Base-by-base conservation (phyloP, 768 basidiomycete species). In the Serendipita sp. region DNA sequence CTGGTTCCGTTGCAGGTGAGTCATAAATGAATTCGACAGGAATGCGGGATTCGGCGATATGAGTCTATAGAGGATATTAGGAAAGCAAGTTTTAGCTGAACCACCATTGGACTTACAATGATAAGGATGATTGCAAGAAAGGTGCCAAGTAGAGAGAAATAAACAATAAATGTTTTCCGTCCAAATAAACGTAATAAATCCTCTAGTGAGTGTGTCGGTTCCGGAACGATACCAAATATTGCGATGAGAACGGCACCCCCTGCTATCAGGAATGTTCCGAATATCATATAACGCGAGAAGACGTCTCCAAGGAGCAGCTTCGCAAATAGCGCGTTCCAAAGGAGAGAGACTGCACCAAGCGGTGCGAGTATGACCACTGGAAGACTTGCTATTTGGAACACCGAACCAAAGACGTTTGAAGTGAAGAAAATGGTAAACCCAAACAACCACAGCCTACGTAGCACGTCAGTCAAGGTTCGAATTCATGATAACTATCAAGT, bases 341-440 rank as follows among this genome's bases (percentile, higher is more conserved):
- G 81, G 34, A 97, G 81, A 2, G 89, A 92, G 35, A 94, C 88
- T 0, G 92, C 93, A 10, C 93, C 93, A 3, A 97, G 80, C 0
- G 93, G 93, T 0, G 92, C 93, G 63, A 97, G 86, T 65, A 97
- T 90, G 66, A 95, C 92, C 68, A 97, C 90, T 2, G 93, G 92
- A 11, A 97, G 82, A 1, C 92, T 89, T 7, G 91, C 92, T 46
- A 97, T 91, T 76, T 95, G 93, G 68, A 95, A 88, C 44, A 94
- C 75, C 1, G 91, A 92, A 4, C 91, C 89, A 58, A 93, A 75
- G 66, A 94, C 76, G 74, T 96, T 96, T 62, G 92, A 91, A 35
- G 85, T 84, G 65, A 94, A 83, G 78, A 92, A 94, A 71, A 92
- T 83, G 64, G 77, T 77, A 70, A 94, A 92, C 8, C 92, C 93